Evolutionary conservation across 2,329 filamentous ascomycete species (phyloP).

Genomic region (Zalaria sp.): DNA sequence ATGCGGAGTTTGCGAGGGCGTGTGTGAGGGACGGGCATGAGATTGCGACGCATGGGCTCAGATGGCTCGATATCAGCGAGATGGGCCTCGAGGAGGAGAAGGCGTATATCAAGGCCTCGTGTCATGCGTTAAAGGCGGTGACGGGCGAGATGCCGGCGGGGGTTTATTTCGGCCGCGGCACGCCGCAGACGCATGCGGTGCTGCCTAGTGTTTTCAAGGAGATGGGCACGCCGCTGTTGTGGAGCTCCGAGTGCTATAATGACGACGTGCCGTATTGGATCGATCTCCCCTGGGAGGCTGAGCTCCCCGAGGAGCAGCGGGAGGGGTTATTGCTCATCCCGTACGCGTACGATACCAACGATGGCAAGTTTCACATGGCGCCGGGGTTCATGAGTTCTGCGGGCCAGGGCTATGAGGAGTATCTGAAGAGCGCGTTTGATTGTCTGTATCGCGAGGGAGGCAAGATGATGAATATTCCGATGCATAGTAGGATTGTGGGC

Average conservation of each 20-base stretch:
- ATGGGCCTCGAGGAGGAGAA: constrained; percentile 33
- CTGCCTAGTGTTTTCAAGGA: too few species aligned
- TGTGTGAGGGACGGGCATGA: constrained; percentile 27
- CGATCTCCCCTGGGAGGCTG: constrained; percentile 35
- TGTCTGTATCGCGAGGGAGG: constrained; percentile 27
- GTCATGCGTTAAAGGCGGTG: too few species aligned
- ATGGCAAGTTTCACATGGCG: constrained; percentile 30
- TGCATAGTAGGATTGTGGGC: constrained; percentile 27
- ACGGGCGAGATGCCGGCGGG: constrained; percentile 34
- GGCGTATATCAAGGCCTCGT: constrained; percentile 33
- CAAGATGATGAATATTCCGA: constrained; percentile 29
- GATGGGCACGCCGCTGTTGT: constrained; percentile 36
- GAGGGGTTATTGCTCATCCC: constrained; percentile 40
- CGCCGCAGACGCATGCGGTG: constrained; percentile 33
- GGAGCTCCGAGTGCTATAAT: constrained; percentile 37
- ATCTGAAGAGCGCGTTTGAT: constrained; percentile 26
- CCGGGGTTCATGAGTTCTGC: constrained; percentile 27
- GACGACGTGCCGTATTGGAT: constrained; percentile 44
- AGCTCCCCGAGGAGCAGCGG: constrained; percentile 20
- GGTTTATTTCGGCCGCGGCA: constrained; percentile 35
- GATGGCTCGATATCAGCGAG: constrained; percentile 30
- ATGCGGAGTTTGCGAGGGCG: constrained; percentile 25
- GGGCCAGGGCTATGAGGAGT: constrained; percentile 25
- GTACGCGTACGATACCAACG: constrained; percentile 33
- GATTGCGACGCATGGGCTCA: constrained; percentile 26